phyloP scores from a whole-genome alignment of 1,284 basidiomycete species.

The Calocybe gambosa region DNA sequence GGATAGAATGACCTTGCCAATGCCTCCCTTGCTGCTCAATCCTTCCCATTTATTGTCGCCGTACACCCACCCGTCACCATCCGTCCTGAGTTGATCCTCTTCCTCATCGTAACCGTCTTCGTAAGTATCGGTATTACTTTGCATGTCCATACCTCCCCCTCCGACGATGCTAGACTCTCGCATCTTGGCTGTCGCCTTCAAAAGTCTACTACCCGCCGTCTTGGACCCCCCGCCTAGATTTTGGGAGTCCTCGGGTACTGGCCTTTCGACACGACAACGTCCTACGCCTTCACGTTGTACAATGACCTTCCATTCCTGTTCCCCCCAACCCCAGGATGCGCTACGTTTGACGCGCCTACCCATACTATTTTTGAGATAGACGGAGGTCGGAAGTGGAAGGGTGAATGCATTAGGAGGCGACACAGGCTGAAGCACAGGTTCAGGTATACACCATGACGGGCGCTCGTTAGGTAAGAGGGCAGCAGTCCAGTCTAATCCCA shows the following conservation, averaged over 20 bases:
- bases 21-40: conserved; percentile 68
- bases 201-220: conserved; percentile 30
- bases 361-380: conserved; percentile 45
- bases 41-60: conserved; percentile 96
- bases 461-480: conserved; percentile 87
- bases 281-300: conserved; percentile 49
- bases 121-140: conserved; percentile 16
- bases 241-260: conserved; percentile 46
- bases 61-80: conserved; percentile 90
- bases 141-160: conserved; percentile 4
- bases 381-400: conserved; percentile 48
- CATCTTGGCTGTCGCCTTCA: conserved; percentile 44
- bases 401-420: conserved; percentile 62
- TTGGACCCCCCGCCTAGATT: not conserved
- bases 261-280: conserved; percentile 50
- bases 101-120: conserved; percentile 21
- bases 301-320: conserved; percentile 80
- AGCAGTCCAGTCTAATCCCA: conserved; percentile 88
- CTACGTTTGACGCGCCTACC: conserved; percentile 56
- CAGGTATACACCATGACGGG: conserved; percentile 77
- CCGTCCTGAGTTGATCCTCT: conserved; percentile 52
- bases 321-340: conserved; percentile 82
- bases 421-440: conserved; percentile 42
- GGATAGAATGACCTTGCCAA: conserved; percentile 59
- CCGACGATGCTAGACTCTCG: conserved; percentile 29